Evolutionary conservation across 2,329 filamentous ascomycete genomes (phyloP), one percentile per base, ranked within the genome.

Genomic region (Apiospora saccharicola): DNA sequence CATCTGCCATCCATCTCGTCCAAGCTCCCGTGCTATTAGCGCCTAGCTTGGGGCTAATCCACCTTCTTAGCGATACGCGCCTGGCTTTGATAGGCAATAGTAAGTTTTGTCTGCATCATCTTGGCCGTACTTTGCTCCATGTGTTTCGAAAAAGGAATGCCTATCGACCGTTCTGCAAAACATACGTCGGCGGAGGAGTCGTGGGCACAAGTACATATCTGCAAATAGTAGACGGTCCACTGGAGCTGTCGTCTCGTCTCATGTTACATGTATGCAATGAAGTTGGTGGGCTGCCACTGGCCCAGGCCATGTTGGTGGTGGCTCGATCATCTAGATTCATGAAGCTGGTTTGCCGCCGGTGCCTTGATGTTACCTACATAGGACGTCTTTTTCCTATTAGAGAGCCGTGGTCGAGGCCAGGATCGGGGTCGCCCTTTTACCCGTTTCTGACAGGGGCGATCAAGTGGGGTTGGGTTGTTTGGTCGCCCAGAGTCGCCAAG

Each of bases 161-260:
- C 16, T 2, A 30, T 57, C 30, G 51, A 7, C 30, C 13, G 51
- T 57, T 57, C 26, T 30, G 51, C 26, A 57, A 34, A 57, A 57
- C 51, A 57, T 34, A 19, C 22, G 44, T 22, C 14, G 30, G 26
- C 34, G 26, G 6, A 57, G 24, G 14, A 57, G 5, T 16, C 30
- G 30, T 7, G 26, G 26, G 26, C 26, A 30, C 26, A 13, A n/a
- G 30, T 19, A 12, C 3, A 37, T 30, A 16, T 12, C 16, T 49
- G 19, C 19, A 7, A 22, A 49, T n/a, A 49, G 44, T 49, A 22
- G 46, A 10, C 8, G 46, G n/a, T 30, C 53, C 30, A 61, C 53
- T 34, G 53, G 10, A 61, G 53, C 53, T 61, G 53, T 61, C 53
- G 53, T 61, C 53, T 61, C 30, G 53, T 61, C 30, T 37, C 53